Conservation (phyloP, 202 grass and related monocot species). For the Schoenoplectus tabernaemontani region DNA sequence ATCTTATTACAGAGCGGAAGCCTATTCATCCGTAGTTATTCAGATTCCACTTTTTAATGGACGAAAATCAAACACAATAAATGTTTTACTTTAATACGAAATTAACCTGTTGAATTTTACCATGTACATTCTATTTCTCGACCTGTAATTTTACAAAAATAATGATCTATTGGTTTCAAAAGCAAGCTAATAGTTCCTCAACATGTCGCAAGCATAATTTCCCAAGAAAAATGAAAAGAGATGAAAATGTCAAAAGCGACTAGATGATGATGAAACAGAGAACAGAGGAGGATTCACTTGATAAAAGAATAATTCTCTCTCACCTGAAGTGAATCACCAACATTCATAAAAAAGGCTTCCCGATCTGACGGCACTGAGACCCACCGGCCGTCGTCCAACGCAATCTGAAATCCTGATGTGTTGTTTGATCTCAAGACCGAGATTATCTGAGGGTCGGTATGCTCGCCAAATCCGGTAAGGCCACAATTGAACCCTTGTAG, state of each 20-base stretch:
- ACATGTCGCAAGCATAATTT: neutral
- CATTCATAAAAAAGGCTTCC: conserved; percentile 79
- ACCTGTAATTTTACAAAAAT: neutral
- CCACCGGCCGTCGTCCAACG: conserved; percentile 49
- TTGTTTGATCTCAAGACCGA: conserved; percentile 74
- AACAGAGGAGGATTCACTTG: conserved; percentile 6
- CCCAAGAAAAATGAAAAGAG: neutral
- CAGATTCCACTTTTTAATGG: neutral
- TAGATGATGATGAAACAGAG: neutral
- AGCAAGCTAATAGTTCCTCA: neutral
- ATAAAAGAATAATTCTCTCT: neutral
- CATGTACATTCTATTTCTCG: neutral
- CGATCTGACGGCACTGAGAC: conserved; percentile 71
- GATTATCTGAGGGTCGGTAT: conserved; percentile 94
- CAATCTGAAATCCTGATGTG: conserved; percentile 70
- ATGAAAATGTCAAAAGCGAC: neutral
- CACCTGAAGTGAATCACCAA: conserved; percentile 87
- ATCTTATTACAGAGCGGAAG: neutral
- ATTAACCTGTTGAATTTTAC: neutral
- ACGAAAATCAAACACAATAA: neutral
- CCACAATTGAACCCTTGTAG: conserved; percentile 47
- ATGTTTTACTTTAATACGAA: neutral
- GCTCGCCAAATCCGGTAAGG: conserved; percentile 78
- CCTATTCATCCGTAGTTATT: neutral
- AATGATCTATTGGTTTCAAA: neutral